Conservation (phyloP, 2,329 filamentous ascomycete genomes). For the Diplodia corticola region DNA sequence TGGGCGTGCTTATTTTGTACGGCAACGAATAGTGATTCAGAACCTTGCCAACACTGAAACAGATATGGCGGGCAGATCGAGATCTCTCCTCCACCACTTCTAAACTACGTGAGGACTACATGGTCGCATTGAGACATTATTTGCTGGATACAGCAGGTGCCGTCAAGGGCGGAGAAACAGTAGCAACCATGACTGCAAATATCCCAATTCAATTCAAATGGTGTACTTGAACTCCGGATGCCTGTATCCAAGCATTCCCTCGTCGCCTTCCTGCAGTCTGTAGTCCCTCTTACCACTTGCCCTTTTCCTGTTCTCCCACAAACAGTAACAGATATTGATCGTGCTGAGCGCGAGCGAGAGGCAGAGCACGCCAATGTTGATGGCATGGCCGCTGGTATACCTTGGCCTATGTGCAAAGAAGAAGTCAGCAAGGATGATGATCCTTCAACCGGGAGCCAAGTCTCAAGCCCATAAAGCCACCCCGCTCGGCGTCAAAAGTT, state of each 20-base stretch:
- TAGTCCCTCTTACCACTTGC: slow-evolving; percentile 23
- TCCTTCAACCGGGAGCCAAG: slow-evolving; percentile 3
- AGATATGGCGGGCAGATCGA: not conserved
- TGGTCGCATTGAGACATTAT: not conserved
- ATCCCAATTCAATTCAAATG: slow-evolving; percentile 10
- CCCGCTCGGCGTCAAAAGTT: slow-evolving; percentile 3
- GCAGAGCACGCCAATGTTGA: slow-evolving; percentile 21
- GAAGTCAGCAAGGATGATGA: slow-evolving; percentile 9
- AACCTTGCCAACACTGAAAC: not conserved
- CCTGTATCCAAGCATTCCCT: slow-evolving; percentile 31
- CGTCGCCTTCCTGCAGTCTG: slow-evolving; percentile 30
- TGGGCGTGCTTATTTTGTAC: not conserved
- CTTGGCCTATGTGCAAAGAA: slow-evolving; percentile 24
- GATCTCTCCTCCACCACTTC: too few relatives aligned
- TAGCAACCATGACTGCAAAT: not conserved
- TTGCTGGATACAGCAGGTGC: not conserved
- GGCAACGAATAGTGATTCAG: not conserved
- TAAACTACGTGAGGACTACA: not conserved
- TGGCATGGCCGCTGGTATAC: slow-evolving; percentile 26
- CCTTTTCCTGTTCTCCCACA: slow-evolving; percentile 9
- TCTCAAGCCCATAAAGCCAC: not conserved
- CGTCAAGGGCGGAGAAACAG: not conserved
- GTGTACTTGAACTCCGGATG: slow-evolving; percentile 37
- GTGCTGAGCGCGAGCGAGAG: slow-evolving; percentile 28
- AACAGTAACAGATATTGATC: slow-evolving; percentile 26